These are phyloP conservation scores for Leccinum aurantiacum DNA, from an alignment of 768 basidiomycete species.

Conservation along the genomic window DNA sequence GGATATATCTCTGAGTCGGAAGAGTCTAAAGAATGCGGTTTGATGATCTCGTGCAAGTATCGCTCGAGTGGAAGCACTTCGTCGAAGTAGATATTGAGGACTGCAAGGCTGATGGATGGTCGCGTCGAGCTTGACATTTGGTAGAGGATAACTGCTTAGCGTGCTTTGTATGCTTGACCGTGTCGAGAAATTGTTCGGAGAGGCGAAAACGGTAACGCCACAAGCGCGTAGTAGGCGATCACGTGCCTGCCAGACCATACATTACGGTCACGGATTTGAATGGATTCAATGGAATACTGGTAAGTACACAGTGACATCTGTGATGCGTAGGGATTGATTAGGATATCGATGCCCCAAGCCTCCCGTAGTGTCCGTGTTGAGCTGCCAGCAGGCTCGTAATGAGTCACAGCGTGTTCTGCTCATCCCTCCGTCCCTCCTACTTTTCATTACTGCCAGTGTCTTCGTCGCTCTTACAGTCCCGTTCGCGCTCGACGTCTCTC, in stretches of 20 bases:
- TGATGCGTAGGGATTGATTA: no score
- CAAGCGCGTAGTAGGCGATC: background rate
- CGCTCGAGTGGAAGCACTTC: constrained; percentile 38
- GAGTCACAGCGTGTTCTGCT: no score
- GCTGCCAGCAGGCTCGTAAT: no score
- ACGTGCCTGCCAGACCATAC: background rate
- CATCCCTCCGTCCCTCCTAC: no score
- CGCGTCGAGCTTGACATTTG: constrained; percentile 5
- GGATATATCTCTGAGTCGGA: constrained; percentile 5
- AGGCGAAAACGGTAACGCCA: background rate
- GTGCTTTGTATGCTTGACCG: background rate
- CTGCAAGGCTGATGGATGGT: constrained; percentile 24
- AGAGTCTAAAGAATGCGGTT: constrained; percentile 13
- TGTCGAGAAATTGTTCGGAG: background rate
- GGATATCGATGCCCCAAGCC: no score
- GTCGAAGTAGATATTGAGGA: constrained; percentile 47
- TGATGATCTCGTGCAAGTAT: constrained; percentile 42
- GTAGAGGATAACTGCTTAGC: background rate
- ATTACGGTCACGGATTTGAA: no score
- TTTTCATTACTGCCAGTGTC: no score
- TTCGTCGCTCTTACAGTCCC: no score
- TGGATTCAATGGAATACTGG: no score
- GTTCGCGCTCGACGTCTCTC: no score
- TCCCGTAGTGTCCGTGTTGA: no score
- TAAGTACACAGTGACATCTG: no score